These are phyloP conservation scores for Fusarium papillatum DNA, from an alignment of 2,329 filamentous ascomycete species.

Conservation along the genomic window DNA sequence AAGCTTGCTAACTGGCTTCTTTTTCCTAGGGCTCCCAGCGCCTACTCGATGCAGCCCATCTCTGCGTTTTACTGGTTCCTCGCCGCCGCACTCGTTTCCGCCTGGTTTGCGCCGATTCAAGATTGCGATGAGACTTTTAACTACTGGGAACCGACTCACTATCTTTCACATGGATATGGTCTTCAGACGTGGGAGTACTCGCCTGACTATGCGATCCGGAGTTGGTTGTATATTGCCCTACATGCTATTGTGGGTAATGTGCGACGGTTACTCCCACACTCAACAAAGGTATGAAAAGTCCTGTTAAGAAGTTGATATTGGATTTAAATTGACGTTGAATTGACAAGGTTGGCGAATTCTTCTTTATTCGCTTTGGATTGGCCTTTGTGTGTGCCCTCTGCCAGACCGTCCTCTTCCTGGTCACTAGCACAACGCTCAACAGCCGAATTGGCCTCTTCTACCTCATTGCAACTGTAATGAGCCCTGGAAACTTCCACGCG, in stretches of 20 bases:
- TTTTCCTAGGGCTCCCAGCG: slow-evolving; percentile 54
- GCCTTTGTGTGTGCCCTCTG: slow-evolving; percentile 84
- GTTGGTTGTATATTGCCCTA: slow-evolving; percentile 89
- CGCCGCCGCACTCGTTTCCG: slow-evolving; percentile 79
- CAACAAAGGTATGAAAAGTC: slow-evolving; percentile 64
- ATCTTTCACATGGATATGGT: slow-evolving; percentile 91
- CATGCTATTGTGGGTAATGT: slow-evolving; percentile 82
- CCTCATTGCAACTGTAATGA: slow-evolving; percentile 80
- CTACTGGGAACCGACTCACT: slow-evolving; percentile 98
- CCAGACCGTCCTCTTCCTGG: slow-evolving; percentile 85
- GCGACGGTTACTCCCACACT: slow-evolving; percentile 72
- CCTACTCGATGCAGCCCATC: slow-evolving; percentile 78
- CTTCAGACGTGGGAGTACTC: slow-evolving; percentile 99
- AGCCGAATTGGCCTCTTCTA: slow-evolving; percentile 89
- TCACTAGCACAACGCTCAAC: slow-evolving; percentile 82
- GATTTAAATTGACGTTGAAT: slow-evolving; percentile 14
- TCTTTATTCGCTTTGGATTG: slow-evolving; percentile 83
- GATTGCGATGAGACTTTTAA: slow-evolving; percentile 99
- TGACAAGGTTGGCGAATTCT: slow-evolving; percentile 79
- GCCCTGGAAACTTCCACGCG: slow-evolving; percentile 94
- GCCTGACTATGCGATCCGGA: slow-evolving; percentile 93
- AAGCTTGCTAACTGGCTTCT: slow-evolving; percentile 17
- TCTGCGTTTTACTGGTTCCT: slow-evolving; percentile 87
- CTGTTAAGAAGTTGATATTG: background rate
- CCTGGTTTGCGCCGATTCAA: slow-evolving; percentile 89